phyloP scores from a whole-genome alignment of 257 asterid species.

The Solanum appendiculatum region DNA sequence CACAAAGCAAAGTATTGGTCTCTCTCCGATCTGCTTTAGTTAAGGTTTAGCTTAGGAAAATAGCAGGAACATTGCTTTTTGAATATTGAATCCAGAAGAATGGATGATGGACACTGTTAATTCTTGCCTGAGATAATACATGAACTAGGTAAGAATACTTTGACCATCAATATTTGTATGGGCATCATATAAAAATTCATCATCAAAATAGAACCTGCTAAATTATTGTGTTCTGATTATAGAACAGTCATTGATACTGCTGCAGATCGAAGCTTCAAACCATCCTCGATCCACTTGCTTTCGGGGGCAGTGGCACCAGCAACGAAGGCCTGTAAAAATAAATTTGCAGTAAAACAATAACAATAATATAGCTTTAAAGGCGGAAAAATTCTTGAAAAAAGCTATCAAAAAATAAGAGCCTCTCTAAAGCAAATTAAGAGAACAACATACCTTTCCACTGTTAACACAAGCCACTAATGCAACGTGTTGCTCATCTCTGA shows the following conservation, averaged over 20 bases:
- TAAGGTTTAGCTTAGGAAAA: background rate
- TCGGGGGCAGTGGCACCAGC: background rate
- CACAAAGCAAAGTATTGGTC: background rate
- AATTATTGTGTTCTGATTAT: background rate
- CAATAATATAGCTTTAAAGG: background rate
- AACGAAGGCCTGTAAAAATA: background rate
- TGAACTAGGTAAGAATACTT: background rate
- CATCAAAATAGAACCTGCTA: too few relatives aligned
- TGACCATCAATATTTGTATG: background rate
- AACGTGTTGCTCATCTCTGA: background rate
- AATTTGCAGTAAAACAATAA: too few relatives aligned
- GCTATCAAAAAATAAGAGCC: too few relatives aligned
- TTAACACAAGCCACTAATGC: background rate
- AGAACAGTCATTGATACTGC: background rate
- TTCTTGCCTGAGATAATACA: background rate
- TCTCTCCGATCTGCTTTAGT: background rate
- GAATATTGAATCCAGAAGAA: background rate
- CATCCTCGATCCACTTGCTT: background rate
- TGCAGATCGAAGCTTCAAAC: background rate
- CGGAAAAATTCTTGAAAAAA: too few relatives aligned
- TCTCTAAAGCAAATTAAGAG: too few relatives aligned
- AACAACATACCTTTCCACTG: background rate
- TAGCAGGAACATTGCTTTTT: background rate
- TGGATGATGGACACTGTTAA: background rate
- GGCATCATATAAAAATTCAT: too few relatives aligned